phyloP scores from a whole-genome alignment of 2,329 filamentous ascomycete species.

The Cladobotryum mycophilum region DNA sequence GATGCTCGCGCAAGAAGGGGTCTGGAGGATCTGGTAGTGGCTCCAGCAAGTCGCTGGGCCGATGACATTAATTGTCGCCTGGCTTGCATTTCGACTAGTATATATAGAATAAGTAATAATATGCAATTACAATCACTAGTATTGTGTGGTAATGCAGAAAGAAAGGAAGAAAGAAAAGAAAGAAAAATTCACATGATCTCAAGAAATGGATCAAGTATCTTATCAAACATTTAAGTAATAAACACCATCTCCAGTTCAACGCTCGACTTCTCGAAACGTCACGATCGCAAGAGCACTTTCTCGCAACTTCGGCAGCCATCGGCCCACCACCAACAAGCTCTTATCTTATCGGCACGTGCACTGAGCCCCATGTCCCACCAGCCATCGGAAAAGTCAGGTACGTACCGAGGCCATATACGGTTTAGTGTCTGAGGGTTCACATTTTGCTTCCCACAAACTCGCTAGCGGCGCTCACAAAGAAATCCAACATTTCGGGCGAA shows the following conservation, averaged over 20 bases:
- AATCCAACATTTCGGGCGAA: slow-evolving; percentile 35
- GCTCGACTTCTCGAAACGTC: slow-evolving; percentile 14
- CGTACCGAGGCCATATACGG: slow-evolving; percentile 21
- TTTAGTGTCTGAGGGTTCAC: slow-evolving; percentile 36
- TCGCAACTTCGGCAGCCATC: slow-evolving; percentile 32
- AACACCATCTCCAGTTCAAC: not conserved
- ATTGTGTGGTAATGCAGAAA: not conserved
- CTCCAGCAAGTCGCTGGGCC: slow-evolving; percentile 32
- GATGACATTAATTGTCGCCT: slow-evolving; percentile 34
- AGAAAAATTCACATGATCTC: not conserved
- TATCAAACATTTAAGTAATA: not conserved
- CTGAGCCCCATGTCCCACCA: slow-evolving; percentile 26
- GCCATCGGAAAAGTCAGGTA: slow-evolving; percentile 12
- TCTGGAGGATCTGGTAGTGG: slow-evolving; percentile 23
- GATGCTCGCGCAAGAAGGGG: slow-evolving; percentile 22
- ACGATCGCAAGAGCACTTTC: slow-evolving; percentile 30
- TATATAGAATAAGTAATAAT: not conserved
- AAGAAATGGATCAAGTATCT: not conserved
- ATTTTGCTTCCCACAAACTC: slow-evolving; percentile 40
- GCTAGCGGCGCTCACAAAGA: slow-evolving; percentile 36
- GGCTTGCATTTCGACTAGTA: slow-evolving; percentile 33
- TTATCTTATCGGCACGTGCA: slow-evolving; percentile 34
- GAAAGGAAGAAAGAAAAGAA: not conserved
- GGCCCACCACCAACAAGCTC: slow-evolving; percentile 3
- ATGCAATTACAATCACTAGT: not conserved